These are phyloP conservation scores for Lantana camara DNA, from an alignment of 257 asterid genomes.

Conservation along the genomic window DNA sequence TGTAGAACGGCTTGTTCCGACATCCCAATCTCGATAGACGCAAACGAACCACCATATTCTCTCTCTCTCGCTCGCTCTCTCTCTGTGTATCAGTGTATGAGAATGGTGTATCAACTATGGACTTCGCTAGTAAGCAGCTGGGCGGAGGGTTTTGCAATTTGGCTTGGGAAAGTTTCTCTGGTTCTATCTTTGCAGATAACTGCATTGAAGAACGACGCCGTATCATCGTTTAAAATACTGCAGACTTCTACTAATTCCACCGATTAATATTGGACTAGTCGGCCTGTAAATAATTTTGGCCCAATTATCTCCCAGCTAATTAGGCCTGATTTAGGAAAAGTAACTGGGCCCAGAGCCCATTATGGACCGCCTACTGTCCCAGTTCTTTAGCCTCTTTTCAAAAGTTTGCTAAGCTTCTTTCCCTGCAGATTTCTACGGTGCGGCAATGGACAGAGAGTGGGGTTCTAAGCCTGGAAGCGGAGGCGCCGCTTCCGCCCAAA, in stretches of 20 bases:
- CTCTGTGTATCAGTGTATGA: background rate
- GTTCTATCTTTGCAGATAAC: background rate
- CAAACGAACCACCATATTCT: conserved; percentile 75
- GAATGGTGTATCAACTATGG: background rate
- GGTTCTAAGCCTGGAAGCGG: conserved; percentile 99
- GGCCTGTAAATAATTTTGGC: background rate
- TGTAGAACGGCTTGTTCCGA: conserved; percentile 78
- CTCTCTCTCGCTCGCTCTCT: background rate
- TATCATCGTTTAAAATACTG: no score
- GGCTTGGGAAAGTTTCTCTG: conserved; percentile 7
- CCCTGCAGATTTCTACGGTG: conserved; percentile 9
- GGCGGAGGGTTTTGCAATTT: conserved; percentile 23
- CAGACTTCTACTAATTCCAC: background rate
- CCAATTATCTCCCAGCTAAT: background rate
- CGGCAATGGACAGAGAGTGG: conserved; percentile 90
- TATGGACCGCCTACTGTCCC: conserved; percentile 4
- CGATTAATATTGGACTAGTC: background rate
- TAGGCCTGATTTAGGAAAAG: background rate
- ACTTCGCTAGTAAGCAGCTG: background rate
- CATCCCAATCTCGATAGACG: conserved; percentile 83
- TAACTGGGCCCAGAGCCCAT: background rate
- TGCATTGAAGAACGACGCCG: background rate
- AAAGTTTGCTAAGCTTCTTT: background rate
- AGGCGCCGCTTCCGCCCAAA: conserved; percentile 96
- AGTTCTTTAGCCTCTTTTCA: no score